Conservation (phyloP, 2,329 filamentous ascomycete species). For the Purpureocillium lavendulum region DNA sequence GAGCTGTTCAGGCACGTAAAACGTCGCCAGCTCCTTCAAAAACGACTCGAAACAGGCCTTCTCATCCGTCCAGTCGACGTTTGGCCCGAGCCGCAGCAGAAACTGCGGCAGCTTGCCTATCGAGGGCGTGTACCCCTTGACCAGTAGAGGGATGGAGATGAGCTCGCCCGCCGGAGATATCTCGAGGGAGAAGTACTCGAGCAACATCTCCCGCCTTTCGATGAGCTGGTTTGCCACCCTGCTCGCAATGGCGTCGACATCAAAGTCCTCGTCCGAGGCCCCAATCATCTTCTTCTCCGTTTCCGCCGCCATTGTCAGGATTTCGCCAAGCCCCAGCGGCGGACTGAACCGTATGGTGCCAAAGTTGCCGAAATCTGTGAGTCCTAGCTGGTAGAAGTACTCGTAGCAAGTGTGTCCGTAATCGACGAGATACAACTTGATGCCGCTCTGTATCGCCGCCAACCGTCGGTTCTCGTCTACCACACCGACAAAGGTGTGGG, state of each 20-base stretch:
- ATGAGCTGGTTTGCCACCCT: conserved; percentile 62
- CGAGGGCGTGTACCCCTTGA: conserved; percentile 83
- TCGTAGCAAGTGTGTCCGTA: conserved; percentile 83
- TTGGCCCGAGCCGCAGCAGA: conserved; percentile 77
- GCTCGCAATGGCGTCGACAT: conserved; percentile 57
- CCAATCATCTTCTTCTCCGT: conserved; percentile 48
- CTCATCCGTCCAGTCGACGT: conserved; percentile 80
- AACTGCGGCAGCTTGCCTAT: conserved; percentile 85
- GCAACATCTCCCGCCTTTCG: conserved; percentile 73
- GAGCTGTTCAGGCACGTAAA: conserved; percentile 83
- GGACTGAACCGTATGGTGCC: conserved; percentile 74
- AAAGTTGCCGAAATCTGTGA: conserved; percentile 95
- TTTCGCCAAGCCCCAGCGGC: conserved; percentile 59
- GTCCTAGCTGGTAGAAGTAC: conserved; percentile 90
- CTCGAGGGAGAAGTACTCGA: conserved; percentile 86
- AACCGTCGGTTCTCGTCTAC: conserved; percentile 82
- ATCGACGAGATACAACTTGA: conserved; percentile 87
- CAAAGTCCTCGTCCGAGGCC: conserved; percentile 45
- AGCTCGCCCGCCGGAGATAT: conserved; percentile 73
- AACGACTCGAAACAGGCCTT: conserved; percentile 80
- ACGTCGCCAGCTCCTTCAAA: conserved; percentile 75
- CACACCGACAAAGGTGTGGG: conserved; percentile 87
- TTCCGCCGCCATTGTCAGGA: conserved; percentile 67
- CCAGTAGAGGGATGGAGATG: conserved; percentile 68
- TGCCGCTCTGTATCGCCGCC: conserved; percentile 85